Evolutionary conservation across 2,329 filamentous ascomycete species (phyloP), one percentile per base, ranked within the genome.

Genomic region (Colletotrichum limetticola): DNA sequence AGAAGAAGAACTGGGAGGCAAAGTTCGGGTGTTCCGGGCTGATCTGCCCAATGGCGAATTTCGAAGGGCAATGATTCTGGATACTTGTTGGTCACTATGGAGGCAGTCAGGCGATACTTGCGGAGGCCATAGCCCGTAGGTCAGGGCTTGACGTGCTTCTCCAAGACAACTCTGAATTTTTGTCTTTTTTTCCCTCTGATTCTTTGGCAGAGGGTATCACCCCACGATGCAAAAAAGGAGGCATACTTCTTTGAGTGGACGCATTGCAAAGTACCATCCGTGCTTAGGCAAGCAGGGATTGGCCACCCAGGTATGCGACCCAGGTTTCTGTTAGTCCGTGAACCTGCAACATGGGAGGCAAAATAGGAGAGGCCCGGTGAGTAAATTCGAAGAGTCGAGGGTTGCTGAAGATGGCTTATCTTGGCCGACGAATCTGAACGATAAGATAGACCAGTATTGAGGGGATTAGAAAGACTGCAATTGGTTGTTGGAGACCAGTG

Each of bases 1-100:
- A 71, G 71, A 61, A 73, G 32, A 69, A 42, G 30, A 19, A 53
- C 11, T 57, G 22, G 32, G 71, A 70, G 60, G 71, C 66, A 24
- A 73, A 66, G 28, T 42, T 66, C 56, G 71, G 66, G 61, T 55
- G 19, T 73, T 58, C 56, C 66, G 66, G 56, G 35, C 52, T 57
- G 55, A 24, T 5, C n/a, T 28, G 28, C 30, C 67, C 71, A 71
- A 73, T 71, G 22, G 22, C 12, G 46, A 37, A 37, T 52, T 35
- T 55, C 16, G 35, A 57, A 56, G 22, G 49, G 28, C 46, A 28
- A 24, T 30, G 32, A 28, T 19, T 56, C 52, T 42, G 62, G 46
- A 55, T 69, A 69, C 46, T 32, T 19, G 6, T 53, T 22, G 42
- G 66, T 60, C 42, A 32, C 59, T 52, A 71, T 52, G 60, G 66